phyloP scores from a whole-genome alignment of 768 basidiomycete genomes.

The Boletellus ananiceps region DNA sequence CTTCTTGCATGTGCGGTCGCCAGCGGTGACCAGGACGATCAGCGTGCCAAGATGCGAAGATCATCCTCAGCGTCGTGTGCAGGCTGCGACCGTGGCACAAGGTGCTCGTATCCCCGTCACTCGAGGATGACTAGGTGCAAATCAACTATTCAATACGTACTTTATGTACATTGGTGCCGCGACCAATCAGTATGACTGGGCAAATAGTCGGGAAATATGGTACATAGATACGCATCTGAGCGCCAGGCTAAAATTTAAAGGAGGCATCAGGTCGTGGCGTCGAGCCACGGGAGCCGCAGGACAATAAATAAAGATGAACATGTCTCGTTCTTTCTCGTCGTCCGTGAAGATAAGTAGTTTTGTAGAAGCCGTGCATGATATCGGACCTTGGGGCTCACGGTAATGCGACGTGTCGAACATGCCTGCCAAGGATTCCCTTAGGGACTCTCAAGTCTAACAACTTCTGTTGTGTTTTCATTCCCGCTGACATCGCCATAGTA shows the following conservation, averaged over 20 bases:
- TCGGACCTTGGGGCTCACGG: slow-evolving; percentile 9
- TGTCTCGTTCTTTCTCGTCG: slow-evolving; percentile 8
- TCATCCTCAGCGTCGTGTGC: slow-evolving; percentile 3
- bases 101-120: neutral
- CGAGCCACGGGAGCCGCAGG: slow-evolving; percentile 8
- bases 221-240: slow-evolving; percentile 22
- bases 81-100: neutral
- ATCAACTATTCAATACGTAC: slow-evolving; percentile 3
- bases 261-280: slow-evolving; percentile 3
- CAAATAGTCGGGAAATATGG: slow-evolving; percentile 17
- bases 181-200: slow-evolving; percentile 3
- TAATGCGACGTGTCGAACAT: slow-evolving; percentile 1
- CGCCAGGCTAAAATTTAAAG: slow-evolving; percentile 15
- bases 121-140: neutral
- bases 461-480: slow-evolving; percentile 25
- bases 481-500: slow-evolving; percentile 27
- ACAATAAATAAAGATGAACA: slow-evolving; percentile 9
- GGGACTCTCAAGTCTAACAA: slow-evolving; percentile 5
- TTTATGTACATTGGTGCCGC: slow-evolving; percentile 20
- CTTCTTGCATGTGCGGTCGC: slow-evolving; percentile 6
- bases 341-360: neutral
- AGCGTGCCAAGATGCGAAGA: slow-evolving; percentile 12
- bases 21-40: slow-evolving; percentile 15
- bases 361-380: slow-evolving; percentile 4
- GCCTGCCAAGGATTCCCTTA: slow-evolving; percentile 7